Evolutionary conservation across 345 rosid genomes (phyloP), one percentile per base, ranked within the genome.

Genomic region (Alliaria petiolata): DNA sequence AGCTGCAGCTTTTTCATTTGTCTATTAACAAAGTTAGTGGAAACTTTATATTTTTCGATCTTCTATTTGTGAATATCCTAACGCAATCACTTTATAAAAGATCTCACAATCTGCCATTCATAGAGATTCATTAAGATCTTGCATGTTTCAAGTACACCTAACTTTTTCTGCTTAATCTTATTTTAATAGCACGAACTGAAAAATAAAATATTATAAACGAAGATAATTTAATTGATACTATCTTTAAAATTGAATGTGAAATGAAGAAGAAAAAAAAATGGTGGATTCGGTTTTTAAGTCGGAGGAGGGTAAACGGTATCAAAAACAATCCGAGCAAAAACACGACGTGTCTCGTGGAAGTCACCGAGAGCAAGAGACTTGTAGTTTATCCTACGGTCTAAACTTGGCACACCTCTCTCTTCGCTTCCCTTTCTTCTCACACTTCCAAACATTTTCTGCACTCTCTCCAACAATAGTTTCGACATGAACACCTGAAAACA

Each of bases 401-500:
- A 62, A 46, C 69, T 82, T 25, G 85, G 69, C 20, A 44, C 64
- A 15, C 58, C 83, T 43, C 77, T 84, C 47, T 62, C 77, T 43
- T 72, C 78, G 31, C 3, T 55, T 39, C 83, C 86, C 38, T 58
- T 66, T 51, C 72, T 70, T 77, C 70, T 58, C 28, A 81, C 83
- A 68, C 85, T 85, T 11, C 81, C 84, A 67, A 84, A 84, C 54
- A 86, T 78, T 72, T 63, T 70, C 71, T 70, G 65, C 14, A 61
- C 78, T 62, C 74, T 82, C 58, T 61, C 61, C 49, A 72, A 62
- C 79, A 77, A 50, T 2, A 78, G 75, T 42, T 51, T 65, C 5
- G 91, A 67, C 54, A 85, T 72, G 44, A 89, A 82, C 33, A 85
- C 92, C 90, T 85, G 84, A 47, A 11, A 19, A 36, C 6, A 62